Percentiles rank a stretch among this genome's conserved stretches.
Evolutionary conservation across 139 green algal species (phyloP).

Genomic region (Ettlia oleoabundans): DNA sequence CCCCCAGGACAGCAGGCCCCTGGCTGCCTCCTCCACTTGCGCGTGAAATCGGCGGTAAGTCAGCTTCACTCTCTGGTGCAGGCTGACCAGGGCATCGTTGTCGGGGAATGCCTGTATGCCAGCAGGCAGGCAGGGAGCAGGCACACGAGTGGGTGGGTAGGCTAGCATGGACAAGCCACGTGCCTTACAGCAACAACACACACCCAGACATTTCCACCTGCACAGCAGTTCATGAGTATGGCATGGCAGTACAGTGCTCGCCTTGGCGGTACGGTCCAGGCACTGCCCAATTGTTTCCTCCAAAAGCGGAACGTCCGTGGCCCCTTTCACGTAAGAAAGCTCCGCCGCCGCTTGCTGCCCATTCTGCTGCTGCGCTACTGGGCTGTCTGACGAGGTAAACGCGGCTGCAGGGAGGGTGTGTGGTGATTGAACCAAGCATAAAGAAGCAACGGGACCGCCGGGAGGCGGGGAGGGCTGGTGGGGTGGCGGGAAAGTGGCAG

Average conservation of each 20-base stretch:
- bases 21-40: background rate
- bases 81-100: slow-evolving; percentile 14
- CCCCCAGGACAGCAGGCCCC: slow-evolving; percentile 59
- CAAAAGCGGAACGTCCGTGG: slow-evolving; percentile 1
- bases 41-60: slow-evolving; percentile 25
- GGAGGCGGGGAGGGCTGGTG: too few species aligned
- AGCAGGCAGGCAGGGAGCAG: background rate
- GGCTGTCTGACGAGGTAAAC: too few species aligned
- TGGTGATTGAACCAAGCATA: too few species aligned
- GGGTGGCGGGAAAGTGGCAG: too few species aligned
- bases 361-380: background rate
- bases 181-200: background rate
- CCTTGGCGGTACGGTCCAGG: slow-evolving; percentile 2
- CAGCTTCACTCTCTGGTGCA: slow-evolving; percentile 23
- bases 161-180: background rate
- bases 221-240: background rate
- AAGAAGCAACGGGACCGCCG: too few species aligned
- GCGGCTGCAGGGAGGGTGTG: too few species aligned
- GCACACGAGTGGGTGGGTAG: background rate
- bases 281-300: slow-evolving; percentile 15
- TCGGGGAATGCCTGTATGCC: background rate
- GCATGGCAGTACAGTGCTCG: too few species aligned
- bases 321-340: slow-evolving; percentile 4
- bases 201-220: background rate
- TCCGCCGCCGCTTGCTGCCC: background rate